Evolutionary conservation across 2,329 filamentous ascomycete species (phyloP), one percentile per base, ranked within the genome.

Genomic region (Trichophyton simii): DNA sequence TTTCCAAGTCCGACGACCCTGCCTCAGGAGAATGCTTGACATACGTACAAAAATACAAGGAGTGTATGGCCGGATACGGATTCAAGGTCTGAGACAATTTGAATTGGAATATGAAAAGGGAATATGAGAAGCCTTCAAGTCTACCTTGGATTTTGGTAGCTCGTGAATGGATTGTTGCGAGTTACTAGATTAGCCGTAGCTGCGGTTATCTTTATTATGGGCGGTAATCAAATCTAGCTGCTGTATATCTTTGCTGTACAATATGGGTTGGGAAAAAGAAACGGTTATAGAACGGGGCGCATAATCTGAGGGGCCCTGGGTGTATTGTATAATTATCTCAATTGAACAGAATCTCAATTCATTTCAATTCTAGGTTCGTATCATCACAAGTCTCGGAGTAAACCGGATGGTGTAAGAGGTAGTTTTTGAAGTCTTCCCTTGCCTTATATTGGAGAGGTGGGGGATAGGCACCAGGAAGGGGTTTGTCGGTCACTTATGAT

Each of bases 51-150:
- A 85, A 89, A 72, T 99, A 99, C 79, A 87, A 85, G 77, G 84
- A 77, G 67, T 99, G 94, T 76, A 97, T 99, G 94, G 85, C 86
- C 62, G 88, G 90, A 9, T 97, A 88, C 71, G 94, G 94, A 15
- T 99, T 95, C 80, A 87, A 89, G 74, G 71, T 78, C 63, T 78
- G 71, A 58, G 50, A 13, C 38, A 20, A 41, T 3, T 18, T 34
- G 50, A 7, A 31, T 22, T 31, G 22, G 22, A n/a, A 13, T 11
- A 31, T 31, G 28, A 2, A n/a, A 54, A 18, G 6, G 44, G 11
- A 48, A 48, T 20, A 22, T 11, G 44, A 9, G 25, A 22, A 48
- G 20, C 8, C 8, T 48, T 22, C n/a, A 48, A 20, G 11, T 22
- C 44, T n/a, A 48, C 3, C n/a, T 48, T 25, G 44, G 20, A 48